A percentile compares a stretch with the other conserved stretches of the same genome.
phyloP scores from a whole-genome alignment of 1,139 yeast genomes.

The Geotrichum reessii region DNA sequence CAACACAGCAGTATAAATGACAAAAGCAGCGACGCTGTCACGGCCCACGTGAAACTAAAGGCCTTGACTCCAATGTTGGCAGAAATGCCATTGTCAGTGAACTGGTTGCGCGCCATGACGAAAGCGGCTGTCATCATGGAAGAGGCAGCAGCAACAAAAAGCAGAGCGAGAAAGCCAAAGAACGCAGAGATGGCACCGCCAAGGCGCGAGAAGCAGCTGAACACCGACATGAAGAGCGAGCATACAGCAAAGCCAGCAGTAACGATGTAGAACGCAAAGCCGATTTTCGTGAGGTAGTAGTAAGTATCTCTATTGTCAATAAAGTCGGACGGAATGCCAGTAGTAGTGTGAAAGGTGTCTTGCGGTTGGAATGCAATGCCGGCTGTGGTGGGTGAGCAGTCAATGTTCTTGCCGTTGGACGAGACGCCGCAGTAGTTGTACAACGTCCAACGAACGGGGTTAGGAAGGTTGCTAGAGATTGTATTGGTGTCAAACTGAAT shows the following conservation, averaged over 20 bases:
- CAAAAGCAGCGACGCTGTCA: constrained; percentile 45
- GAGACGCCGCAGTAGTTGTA: constrained; percentile 54
- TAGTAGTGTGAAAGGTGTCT: constrained; percentile 46
- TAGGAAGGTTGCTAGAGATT: constrained; percentile 45
- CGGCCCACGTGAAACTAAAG: constrained; percentile 63
- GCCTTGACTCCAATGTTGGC: constrained; percentile 54
- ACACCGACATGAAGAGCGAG: constrained; percentile 41
- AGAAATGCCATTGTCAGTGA: constrained; percentile 43
- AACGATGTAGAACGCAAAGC: constrained; percentile 61
- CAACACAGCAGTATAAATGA: constrained; percentile 33
- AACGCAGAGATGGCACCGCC: constrained; percentile 36
- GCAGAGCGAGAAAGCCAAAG: constrained; percentile 41
- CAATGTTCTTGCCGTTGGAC: constrained; percentile 36
- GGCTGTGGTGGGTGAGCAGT: constrained; percentile 47
- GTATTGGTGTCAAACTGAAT: constrained; percentile 61
- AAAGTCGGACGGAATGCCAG: constrained; percentile 48
- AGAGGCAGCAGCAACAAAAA: constrained; percentile 56
- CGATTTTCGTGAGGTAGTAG: constrained; percentile 59
- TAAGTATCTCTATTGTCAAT: constrained; percentile 43
- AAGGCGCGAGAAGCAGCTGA: constrained; percentile 34
- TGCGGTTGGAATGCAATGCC: constrained; percentile 66
- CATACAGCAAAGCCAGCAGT: constrained; percentile 52
- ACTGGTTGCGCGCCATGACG: constrained; percentile 55
- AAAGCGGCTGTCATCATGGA: constrained; percentile 58
- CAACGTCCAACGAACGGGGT: constrained; percentile 62